phyloP scores from a whole-genome alignment of 1,139 yeast genomes.

The Hemisphaericaspora subhashii region DNA sequence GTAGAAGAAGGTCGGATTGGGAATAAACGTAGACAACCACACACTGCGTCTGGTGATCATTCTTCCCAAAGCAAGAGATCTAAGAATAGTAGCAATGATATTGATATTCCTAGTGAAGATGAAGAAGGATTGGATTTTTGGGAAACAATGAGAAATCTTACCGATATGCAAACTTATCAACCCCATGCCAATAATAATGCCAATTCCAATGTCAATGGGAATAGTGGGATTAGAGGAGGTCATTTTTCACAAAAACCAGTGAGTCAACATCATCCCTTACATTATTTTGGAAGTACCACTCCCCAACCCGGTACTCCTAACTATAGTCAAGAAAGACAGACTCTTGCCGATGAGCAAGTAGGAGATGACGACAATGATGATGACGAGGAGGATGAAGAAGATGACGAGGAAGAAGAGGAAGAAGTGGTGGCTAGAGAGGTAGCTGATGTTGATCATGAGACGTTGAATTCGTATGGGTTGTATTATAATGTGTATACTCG shows the following conservation, averaged over 20 bases:
- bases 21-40: conserved; percentile 12
- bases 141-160: conserved; percentile 63
- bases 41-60: conserved; percentile 10
- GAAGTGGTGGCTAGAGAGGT: conserved; percentile 16
- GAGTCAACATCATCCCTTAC: conserved; percentile 49
- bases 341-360: conserved; percentile 2
- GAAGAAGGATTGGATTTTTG: conserved; percentile 62
- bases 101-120: conserved; percentile 21
- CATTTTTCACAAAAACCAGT: conserved; percentile 31
- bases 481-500: conserved; percentile 37
- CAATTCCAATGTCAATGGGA: conserved; percentile 15
- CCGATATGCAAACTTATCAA: conserved; percentile 25
- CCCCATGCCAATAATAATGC: conserved; percentile 12
- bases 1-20: conserved; percentile 25
- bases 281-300: conserved; percentile 10
- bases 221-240: neutral
- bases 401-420: conserved; percentile 11
- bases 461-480: conserved; percentile 34
- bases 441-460: conserved; percentile 34
- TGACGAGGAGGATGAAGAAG: conserved; percentile 8
- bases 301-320: conserved; percentile 6
- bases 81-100: conserved; percentile 1
- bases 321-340: conserved; percentile 2
- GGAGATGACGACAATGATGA: conserved; percentile 8
- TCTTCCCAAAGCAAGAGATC: conserved; percentile 12